phyloP scores from a whole-genome alignment of 2,329 filamentous ascomycete genomes.

The Ambrosiella cleistominuta region DNA sequence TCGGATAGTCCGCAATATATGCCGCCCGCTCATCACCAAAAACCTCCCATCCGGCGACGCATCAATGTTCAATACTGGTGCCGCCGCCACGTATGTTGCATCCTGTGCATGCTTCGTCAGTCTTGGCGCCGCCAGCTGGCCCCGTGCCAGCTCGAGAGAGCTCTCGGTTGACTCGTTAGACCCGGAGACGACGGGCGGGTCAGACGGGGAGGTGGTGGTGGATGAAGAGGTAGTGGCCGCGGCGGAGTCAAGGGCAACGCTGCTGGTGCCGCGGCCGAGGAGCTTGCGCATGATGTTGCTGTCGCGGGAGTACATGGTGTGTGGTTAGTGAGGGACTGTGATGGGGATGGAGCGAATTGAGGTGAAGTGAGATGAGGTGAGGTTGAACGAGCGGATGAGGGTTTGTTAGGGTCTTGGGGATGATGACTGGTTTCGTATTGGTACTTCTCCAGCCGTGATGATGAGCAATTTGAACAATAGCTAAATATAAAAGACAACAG shows the following conservation, averaged over 20 bases:
- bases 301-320: constrained; percentile 15
- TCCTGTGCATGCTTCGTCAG: constrained; percentile 39
- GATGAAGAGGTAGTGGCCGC: constrained; percentile 24
- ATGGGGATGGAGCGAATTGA: neutral
- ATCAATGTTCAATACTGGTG: constrained; percentile 40
- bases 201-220: constrained; percentile 14
- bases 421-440: too few relatives aligned
- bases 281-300: constrained; percentile 44
- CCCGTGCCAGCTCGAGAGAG: neutral
- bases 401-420: too few relatives aligned
- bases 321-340: neutral
- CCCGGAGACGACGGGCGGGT: constrained; percentile 19
- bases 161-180: constrained; percentile 18
- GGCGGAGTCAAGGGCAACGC: constrained; percentile 27
- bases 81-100: constrained; percentile 31
- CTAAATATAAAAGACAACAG: too few relatives aligned
- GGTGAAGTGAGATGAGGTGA: neutral
- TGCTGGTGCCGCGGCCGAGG: constrained; percentile 34
- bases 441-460: too few relatives aligned
- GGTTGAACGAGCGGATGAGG: too few relatives aligned
- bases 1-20: constrained; percentile 42
- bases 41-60: constrained; percentile 37
- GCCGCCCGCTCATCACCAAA: constrained; percentile 39
- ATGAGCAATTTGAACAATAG: too few relatives aligned
- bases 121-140: constrained; percentile 14